A percentile compares a stretch with the other conserved stretches of the same genome.
Conservation (phyloP, 169 alveolate genomes). For the Toxoplasma gondii region DNA sequence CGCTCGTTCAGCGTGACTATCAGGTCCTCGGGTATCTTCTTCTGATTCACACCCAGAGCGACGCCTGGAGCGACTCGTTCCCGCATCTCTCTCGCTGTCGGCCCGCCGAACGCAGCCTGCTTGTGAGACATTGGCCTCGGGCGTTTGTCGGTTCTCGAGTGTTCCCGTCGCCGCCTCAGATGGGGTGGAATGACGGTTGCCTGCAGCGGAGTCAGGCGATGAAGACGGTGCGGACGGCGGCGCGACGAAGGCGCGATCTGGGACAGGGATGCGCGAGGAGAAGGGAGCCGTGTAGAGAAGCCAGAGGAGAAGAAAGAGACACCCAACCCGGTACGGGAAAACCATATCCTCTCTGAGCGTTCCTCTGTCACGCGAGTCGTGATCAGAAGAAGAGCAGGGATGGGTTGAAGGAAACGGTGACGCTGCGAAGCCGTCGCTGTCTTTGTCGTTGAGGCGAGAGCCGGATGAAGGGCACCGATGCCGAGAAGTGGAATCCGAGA, state of each 20-base stretch:
- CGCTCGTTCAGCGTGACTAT: background rate
- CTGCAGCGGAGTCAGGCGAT: background rate
- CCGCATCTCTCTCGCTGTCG: no score
- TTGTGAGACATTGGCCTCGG: no score
- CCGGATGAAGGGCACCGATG: background rate
- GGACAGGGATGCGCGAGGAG: background rate
- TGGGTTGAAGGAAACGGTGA: background rate
- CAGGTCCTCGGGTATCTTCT: no score
- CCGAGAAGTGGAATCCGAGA: background rate
- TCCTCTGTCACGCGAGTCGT: background rate
- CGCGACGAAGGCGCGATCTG: background rate
- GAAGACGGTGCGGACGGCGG: background rate
- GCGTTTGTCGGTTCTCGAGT: no score
- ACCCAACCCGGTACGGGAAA: constrained; percentile 22
- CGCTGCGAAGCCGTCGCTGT: background rate
- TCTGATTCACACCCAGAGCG: background rate
- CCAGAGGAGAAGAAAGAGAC: constrained; percentile 22
- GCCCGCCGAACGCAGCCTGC: no score
- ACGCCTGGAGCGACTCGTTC: no score
- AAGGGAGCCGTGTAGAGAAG: constrained; percentile 31
- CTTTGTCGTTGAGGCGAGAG: background rate
- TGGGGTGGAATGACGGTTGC: no score
- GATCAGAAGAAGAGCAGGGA: no score
- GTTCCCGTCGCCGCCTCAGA: no score
- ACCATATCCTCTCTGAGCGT: background rate